Percentiles rank a stretch among this genome's conserved stretches.
phyloP scores from a whole-genome alignment of 495 filamentous ascomycete genomes.

The Xylaria intraflava region DNA sequence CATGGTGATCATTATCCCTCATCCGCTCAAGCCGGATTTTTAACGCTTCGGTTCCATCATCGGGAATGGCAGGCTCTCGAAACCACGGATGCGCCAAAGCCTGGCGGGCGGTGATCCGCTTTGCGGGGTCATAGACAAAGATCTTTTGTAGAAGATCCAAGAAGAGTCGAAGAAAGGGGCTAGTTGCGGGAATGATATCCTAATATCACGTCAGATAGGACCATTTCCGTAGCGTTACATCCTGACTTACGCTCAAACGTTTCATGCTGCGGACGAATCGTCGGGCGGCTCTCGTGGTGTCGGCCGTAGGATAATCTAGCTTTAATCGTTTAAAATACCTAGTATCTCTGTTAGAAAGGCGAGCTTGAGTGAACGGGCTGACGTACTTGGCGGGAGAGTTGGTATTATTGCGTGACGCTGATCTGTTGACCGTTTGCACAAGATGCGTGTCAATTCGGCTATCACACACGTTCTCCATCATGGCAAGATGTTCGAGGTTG shows the following conservation, averaged over 20 bases:
- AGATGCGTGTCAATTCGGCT: conserved; percentile 66
- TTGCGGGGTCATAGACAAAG: conserved; percentile 89
- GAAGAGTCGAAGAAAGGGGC: conserved; percentile 74
- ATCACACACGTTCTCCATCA: conserved; percentile 93
- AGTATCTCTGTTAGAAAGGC: conserved; percentile 20
- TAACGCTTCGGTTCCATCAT: conserved; percentile 91
- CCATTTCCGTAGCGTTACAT: background rate
- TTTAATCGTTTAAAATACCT: conserved; percentile 82
- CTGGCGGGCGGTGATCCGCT: conserved; percentile 84
- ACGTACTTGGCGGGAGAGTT: conserved; percentile 79
- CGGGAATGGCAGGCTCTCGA: conserved; percentile 65
- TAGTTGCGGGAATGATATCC: conserved; percentile 83
- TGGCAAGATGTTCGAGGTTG: conserved; percentile 96
- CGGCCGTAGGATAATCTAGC: conserved; percentile 80
- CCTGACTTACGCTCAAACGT: conserved; percentile 60
- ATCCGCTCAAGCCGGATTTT: conserved; percentile 58
- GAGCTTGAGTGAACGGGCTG: background rate
- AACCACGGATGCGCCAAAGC: conserved; percentile 95
- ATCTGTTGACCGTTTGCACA: conserved; percentile 65
- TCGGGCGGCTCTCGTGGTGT: conserved; percentile 80
- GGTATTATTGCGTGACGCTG: conserved; percentile 53
- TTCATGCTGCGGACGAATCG: conserved; percentile 98
- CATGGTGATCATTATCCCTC: conserved; percentile 25
- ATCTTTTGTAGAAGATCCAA: conserved; percentile 83
- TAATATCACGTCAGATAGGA: conserved; percentile 38